A percentile compares a stretch with the other conserved stretches of the same genome.
phyloP scores from a whole-genome alignment of 306 rosid genomes.

The Hippophae gyantsensis region DNA sequence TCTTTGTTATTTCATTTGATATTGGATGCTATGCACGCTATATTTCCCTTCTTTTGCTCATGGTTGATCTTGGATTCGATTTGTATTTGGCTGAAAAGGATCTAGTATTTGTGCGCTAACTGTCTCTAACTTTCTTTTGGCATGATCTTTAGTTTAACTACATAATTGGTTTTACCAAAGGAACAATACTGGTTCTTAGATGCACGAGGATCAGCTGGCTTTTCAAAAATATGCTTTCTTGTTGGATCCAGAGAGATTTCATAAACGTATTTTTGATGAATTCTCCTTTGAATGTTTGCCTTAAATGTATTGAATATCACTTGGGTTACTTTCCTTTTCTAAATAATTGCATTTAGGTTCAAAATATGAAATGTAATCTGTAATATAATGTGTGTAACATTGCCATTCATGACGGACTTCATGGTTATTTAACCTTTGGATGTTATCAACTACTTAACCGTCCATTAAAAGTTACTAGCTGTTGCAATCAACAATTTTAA shows the following conservation, averaged over 20 bases:
- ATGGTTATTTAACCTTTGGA: background rate
- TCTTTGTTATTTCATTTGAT: background rate
- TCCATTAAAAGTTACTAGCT: background rate
- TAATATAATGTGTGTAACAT: background rate
- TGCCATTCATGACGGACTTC: background rate
- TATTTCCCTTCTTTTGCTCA: background rate
- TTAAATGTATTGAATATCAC: too few relatives aligned
- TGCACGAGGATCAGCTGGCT: background rate
- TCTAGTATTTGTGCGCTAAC: too few relatives aligned
- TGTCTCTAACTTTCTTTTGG: too few relatives aligned
- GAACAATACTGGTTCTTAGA: too few relatives aligned
- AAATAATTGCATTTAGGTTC: too few relatives aligned
- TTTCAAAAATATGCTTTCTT: background rate
- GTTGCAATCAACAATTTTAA: background rate
- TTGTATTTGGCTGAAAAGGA: background rate
- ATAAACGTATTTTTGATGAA: background rate
- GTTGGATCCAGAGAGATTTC: background rate
- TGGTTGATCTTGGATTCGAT: background rate
- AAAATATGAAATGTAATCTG: background rate
- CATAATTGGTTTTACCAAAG: too few relatives aligned
- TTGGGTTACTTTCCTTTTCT: too few relatives aligned
- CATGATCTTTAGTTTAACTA: too few relatives aligned
- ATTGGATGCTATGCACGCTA: background rate
- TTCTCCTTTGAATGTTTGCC: background rate
- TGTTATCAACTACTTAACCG: background rate